Conservation (phyloP, 192 early-diverging fungal species). For the Linnemannia hyalina region DNA sequence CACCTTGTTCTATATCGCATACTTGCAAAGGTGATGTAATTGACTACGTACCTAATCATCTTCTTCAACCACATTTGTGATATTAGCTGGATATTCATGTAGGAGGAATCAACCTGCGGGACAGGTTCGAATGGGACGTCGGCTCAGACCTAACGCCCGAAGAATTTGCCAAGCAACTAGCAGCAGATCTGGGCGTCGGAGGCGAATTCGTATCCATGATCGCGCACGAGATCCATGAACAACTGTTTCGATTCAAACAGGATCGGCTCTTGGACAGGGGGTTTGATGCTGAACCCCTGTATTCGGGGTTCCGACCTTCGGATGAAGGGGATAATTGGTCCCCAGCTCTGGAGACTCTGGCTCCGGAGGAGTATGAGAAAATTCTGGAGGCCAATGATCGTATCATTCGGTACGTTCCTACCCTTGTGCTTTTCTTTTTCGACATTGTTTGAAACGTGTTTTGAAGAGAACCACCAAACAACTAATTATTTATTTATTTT, state of each 20-base stretch:
- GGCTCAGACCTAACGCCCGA: slow-evolving; percentile 72
- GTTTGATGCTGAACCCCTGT: slow-evolving; percentile 53
- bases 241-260: slow-evolving; percentile 68
- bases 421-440: no score
- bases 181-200: slow-evolving; percentile 79
- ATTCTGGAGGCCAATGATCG: slow-evolving; percentile 65
- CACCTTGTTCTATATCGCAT: no score
- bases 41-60: not conserved
- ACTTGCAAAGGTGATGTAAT: no score
- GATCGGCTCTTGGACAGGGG: slow-evolving; percentile 60
- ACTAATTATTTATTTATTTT: not conserved
- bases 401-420: slow-evolving; percentile 58
- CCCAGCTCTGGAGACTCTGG: slow-evolving; percentile 64
- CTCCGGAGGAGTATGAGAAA: slow-evolving; percentile 70
- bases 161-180: slow-evolving; percentile 73
- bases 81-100: slow-evolving; percentile 85
- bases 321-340: slow-evolving; percentile 63
- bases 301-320: slow-evolving; percentile 54
- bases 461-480: no score
- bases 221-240: slow-evolving; percentile 78
- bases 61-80: not conserved
- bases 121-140: slow-evolving; percentile 94
- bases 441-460: no score
- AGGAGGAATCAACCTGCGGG: slow-evolving; percentile 79
- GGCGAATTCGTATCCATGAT: slow-evolving; percentile 83